These are phyloP conservation scores for Fusarium begoniae DNA, from an alignment of 2,329 filamentous ascomycete species.

Conservation along the genomic window DNA sequence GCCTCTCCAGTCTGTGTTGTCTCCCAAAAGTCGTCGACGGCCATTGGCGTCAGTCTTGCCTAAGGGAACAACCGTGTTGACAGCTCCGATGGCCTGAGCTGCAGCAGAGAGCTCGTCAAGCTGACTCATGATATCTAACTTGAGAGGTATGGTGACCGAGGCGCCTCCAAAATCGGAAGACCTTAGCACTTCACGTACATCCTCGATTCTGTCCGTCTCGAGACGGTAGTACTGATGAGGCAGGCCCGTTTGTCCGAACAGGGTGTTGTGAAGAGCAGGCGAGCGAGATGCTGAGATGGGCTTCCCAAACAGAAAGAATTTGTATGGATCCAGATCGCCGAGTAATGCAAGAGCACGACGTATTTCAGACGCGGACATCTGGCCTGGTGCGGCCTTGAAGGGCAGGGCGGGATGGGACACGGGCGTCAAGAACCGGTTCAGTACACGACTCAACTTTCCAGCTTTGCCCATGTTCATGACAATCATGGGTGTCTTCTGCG, in stretches of 20 bases:
- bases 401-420: slow-evolving; percentile 91
- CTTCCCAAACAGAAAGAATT: slow-evolving; percentile 88
- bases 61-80: slow-evolving; percentile 88
- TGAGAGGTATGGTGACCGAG: slow-evolving; percentile 95
- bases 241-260: slow-evolving; percentile 80
- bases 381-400: slow-evolving; percentile 92
- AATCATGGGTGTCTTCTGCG: slow-evolving; percentile 86
- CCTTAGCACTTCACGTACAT: slow-evolving; percentile 73
- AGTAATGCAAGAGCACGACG: slow-evolving; percentile 79
- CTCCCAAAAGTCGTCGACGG: slow-evolving; percentile 72
- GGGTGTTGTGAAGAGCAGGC: slow-evolving; percentile 86
- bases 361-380: slow-evolving; percentile 91
- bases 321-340: slow-evolving; percentile 77
- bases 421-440: slow-evolving; percentile 79
- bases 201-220: slow-evolving; percentile 74
- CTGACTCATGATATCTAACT: slow-evolving; percentile 84
- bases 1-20: slow-evolving; percentile 96
- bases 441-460: slow-evolving; percentile 71
- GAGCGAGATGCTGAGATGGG: slow-evolving; percentile 86
- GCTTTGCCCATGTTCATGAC: slow-evolving; percentile 93
- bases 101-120: slow-evolving; percentile 84
- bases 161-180: slow-evolving; percentile 85
- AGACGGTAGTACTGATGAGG: slow-evolving; percentile 82
- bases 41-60: slow-evolving; percentile 48
- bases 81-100: slow-evolving; percentile 84